Conservation (phyloP, 495 filamentous ascomycete genomes). For the Hypoxylon intermedium region DNA sequence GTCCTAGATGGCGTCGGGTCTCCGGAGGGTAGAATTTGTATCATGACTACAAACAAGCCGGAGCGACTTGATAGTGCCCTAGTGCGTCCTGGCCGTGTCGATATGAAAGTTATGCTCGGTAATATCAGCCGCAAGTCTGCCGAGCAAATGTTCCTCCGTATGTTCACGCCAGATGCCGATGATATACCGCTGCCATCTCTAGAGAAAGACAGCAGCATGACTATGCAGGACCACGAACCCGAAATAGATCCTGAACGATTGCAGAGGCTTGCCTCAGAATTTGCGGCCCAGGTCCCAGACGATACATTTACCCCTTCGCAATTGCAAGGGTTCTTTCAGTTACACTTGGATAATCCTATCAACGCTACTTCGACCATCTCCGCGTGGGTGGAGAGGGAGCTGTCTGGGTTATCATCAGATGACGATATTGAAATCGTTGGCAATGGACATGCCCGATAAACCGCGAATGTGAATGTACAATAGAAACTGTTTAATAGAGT, state of each 20-base stretch:
- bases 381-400: constrained; percentile 55
- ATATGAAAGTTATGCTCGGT: constrained; percentile 67
- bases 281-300: constrained; percentile 59
- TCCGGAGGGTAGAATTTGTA: constrained; percentile 72
- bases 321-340: constrained; percentile 69
- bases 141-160: constrained; percentile 59
- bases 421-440: constrained; percentile 43
- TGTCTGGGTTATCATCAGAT: constrained; percentile 29
- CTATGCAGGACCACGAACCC: constrained; percentile 8
- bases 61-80: constrained; percentile 72
- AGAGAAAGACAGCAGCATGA: constrained; percentile 11
- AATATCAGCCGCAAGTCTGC: constrained; percentile 53
- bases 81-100: constrained; percentile 72
- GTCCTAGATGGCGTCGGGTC: constrained; percentile 76
- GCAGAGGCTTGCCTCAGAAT: constrained; percentile 55
- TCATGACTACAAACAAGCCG: constrained; percentile 78
- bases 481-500: constrained; percentile 2
- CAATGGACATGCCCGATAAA: constrained; percentile 30
- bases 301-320: constrained; percentile 69
- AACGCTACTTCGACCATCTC: constrained; percentile 54
- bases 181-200: constrained; percentile 8
- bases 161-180: constrained; percentile 46
- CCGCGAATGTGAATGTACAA: constrained; percentile 4
- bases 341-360: constrained; percentile 59
- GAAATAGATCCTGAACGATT: constrained; percentile 43